Percentiles rank a stretch among this genome's conserved stretches.
Evolutionary conservation across 2,329 filamentous ascomycete species (phyloP).

Genomic region (Pseudonectria buxi): DNA sequence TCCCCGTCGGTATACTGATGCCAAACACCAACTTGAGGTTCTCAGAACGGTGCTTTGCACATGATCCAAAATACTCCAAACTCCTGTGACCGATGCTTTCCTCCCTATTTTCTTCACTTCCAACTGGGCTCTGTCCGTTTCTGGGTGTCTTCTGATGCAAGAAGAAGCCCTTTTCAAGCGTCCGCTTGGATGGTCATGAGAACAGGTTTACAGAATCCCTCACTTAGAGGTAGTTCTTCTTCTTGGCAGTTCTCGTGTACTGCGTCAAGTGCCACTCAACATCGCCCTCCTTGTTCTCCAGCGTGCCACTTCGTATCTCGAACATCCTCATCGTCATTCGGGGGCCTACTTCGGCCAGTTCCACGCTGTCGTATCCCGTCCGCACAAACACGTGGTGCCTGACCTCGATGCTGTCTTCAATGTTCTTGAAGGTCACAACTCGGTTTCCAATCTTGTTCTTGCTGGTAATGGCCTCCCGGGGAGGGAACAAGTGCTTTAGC

Average conservation of each 20-base stretch:
- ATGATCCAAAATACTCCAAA: no score
- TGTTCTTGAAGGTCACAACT: slow-evolving; percentile 90
- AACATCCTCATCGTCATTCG: slow-evolving; percentile 97
- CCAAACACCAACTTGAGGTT: no score
- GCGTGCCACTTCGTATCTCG: slow-evolving; percentile 82
- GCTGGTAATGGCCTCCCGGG: slow-evolving; percentile 66
- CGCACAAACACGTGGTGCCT: slow-evolving; percentile 79
- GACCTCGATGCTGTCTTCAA: slow-evolving; percentile 89
- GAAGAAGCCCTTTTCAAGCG: not conserved
- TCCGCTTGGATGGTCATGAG: not conserved
- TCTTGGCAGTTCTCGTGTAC: slow-evolving; percentile 86
- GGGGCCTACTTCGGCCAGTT: slow-evolving; percentile 83
- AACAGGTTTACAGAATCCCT: not conserved
- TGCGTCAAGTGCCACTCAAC: slow-evolving; percentile 95
- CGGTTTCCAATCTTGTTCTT: slow-evolving; percentile 75
- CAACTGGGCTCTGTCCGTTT: no score
- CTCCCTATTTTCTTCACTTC: no score
- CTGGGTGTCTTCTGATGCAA: not conserved
- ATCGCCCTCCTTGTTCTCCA: slow-evolving; percentile 93
- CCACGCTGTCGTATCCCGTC: slow-evolving; percentile 83
- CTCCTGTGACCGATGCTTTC: no score
- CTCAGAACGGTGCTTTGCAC: no score
- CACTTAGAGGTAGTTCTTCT: slow-evolving; percentile 85
- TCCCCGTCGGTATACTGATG: no score
- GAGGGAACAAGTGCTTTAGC: slow-evolving; percentile 89